Base-by-base conservation (phyloP, 108 stramenopile species). In the Nannochloropsis granulata region DNA sequence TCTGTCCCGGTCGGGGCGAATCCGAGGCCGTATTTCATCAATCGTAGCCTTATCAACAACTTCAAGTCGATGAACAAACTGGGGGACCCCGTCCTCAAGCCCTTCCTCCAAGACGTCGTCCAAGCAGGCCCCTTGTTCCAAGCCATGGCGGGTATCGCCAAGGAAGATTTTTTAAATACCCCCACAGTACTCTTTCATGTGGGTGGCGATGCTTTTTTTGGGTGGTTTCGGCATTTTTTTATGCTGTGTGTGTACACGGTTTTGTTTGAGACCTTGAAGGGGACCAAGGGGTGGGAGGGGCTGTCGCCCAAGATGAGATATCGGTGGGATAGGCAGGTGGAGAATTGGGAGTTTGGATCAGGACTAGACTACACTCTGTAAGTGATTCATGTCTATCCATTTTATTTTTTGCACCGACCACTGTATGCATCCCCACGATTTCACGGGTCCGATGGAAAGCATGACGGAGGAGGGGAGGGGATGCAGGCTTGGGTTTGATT, bases 101-200 rank as follows among this genome's bases (percentile, higher is more conserved):
- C 90, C 12, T 91, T 91, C 86, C 82, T 89, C 79, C 97, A 98
- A 86, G 97, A 98, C 87, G 95, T 97, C 2, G 94, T 98, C 23
- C 92, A 94, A 42, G 92, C 95, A n/a, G 82, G 92, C 81, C 94
- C 94, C 26, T 88, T 98, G 25, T 87, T 93, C 19, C 91, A 91
- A n/a, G 92, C 92, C 84, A 86, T 96, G 42, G 91, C 92, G 13
- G 82, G 91, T 21, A 93, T 93, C 84, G 93, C 94, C 80, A 46
- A 89, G 13, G 91, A 90, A 12, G 95, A 95, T 85, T 94, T 93
- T 1, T 44, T 87, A 0, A 94, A 94, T 82, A 95, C 94, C 93
- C 94, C 94, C 56, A 83, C 93, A 81, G 93, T 96, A 80, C 91
- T 95, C 13, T 89, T 84, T 10, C 90, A 92, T 44, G 93, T 96